These are phyloP conservation scores for Talaromyces ruber DNA, from an alignment of 495 filamentous ascomycete genomes.

Conservation along the genomic window DNA sequence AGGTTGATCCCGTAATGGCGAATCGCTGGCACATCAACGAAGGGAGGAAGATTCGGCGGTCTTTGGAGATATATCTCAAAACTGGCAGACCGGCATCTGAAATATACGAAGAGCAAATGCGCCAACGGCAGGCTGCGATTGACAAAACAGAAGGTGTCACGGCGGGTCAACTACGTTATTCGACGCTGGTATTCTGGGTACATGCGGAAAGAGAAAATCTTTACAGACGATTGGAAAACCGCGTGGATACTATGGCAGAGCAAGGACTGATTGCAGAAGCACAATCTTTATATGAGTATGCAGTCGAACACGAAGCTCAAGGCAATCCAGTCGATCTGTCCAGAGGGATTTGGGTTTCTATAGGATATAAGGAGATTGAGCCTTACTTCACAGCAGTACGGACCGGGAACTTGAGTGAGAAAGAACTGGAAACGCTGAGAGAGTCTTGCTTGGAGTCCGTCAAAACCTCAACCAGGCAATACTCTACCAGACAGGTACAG, in stretches of 20 bases:
- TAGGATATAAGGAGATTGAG: slow-evolving; percentile 88
- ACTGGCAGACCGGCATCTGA: slow-evolving; percentile 75
- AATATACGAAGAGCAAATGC: slow-evolving; percentile 71
- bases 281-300: slow-evolving; percentile 46
- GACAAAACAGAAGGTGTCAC: slow-evolving; percentile 5
- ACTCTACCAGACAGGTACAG: slow-evolving; percentile 70
- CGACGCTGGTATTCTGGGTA: slow-evolving; percentile 77
- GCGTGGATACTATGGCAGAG: slow-evolving; percentile 76
- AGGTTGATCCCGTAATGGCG: slow-evolving; percentile 87
- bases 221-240: slow-evolving; percentile 57
- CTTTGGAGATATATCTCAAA: slow-evolving; percentile 77
- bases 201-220: slow-evolving; percentile 62
- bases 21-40: slow-evolving; percentile 92
- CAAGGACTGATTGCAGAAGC: slow-evolving; percentile 67
- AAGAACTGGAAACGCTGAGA: slow-evolving; percentile 35
- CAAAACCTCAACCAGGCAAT: slow-evolving; percentile 75
- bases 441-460: slow-evolving; percentile 45
- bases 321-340: slow-evolving; percentile 56
- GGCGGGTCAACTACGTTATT: slow-evolving; percentile 36
- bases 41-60: slow-evolving; percentile 77
- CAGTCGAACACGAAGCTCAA: slow-evolving; percentile 32
- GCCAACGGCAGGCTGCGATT: slow-evolving; percentile 17
- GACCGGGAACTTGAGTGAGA: slow-evolving; percentile 18
- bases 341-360: slow-evolving; percentile 88
- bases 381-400: slow-evolving; percentile 52